Base-by-base conservation (phyloP, 164 flowering plant species). In the Annona cherimola region DNA sequence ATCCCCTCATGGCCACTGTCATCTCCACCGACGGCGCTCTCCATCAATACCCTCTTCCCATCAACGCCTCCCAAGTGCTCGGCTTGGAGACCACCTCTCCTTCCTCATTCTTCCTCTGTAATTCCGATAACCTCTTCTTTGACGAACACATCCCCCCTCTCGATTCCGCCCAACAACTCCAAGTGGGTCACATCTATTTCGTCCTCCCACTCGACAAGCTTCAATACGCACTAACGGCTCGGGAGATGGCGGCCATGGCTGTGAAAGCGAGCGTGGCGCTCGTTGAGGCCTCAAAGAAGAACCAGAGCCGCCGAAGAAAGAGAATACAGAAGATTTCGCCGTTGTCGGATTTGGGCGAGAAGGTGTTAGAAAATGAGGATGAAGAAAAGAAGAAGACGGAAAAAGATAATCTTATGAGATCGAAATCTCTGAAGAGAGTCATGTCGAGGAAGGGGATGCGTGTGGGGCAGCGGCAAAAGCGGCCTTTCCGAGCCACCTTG, bases 201-300 rank as follows among this genome's bases (percentile, higher is more conserved):
- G 45, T 84, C 0, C 84, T 89, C 2, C 84, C 87, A 0, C 50
- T 5, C 3, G 73, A 77, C 3, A 79, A 71, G 71, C 82, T 82
- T 3, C 78, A 82, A n/a, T 40, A 76, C 46, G 80, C 77, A 0
- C 63, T 89, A 2, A 45, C 83, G 0, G 86, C 94, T 0, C 42
- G 85, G 0, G 91, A 86, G 14, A 89, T 88, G 91, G 94, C 90
- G 0, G 87, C 87, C 3, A 59, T 89, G 66, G 91, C 91, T 5
- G 87, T 89, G 2, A 88, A 81, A 66, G 93, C 93, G 5, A 82
- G 83, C 76, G 20, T 70, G 2, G 93, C 82, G 0, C 61, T 80
- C 9, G 59, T 59, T 6, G 59, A 59, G 1, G 67, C 76, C 6
- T 18, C 46, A 8, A 26, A 45, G 71, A 62, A 62, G 70, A 6